These are phyloP conservation scores for Exidia glandulosa DNA, from an alignment of 768 basidiomycete species.

Conservation along the genomic window DNA sequence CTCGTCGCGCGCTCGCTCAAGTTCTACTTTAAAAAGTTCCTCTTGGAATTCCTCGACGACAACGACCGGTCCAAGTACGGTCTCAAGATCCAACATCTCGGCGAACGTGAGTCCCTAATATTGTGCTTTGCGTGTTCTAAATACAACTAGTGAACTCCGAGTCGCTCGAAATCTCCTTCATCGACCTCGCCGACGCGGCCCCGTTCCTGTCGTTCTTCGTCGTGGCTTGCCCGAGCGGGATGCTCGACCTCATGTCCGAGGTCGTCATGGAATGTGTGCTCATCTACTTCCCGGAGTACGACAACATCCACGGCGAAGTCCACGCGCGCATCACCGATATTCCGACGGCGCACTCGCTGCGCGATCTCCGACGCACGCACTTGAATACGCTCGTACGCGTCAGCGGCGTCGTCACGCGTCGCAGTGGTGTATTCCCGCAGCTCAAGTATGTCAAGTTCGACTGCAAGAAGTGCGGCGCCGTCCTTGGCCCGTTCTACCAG, in stretches of 20 bases:
- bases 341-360: constrained; percentile 78
- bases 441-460: constrained; percentile 99
- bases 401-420: constrained; percentile 88
- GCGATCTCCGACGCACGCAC: constrained; percentile 85
- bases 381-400: constrained; percentile 94
- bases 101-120: constrained; percentile 60
- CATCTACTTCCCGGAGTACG: constrained; percentile 91
- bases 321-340: constrained; percentile 95
- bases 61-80: constrained; percentile 88
- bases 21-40: constrained; percentile 87
- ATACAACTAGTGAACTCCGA: constrained; percentile 76
- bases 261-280: constrained; percentile 91
- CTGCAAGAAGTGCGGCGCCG: constrained; percentile 88
- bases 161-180: constrained; percentile 93
- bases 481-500: constrained; percentile 95
- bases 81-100: constrained; percentile 81
- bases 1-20: constrained; percentile 83
- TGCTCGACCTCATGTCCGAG: constrained; percentile 91
- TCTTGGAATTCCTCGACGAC: constrained; percentile 94
- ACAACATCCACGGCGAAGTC: constrained; percentile 94
- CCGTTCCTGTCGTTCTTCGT: constrained; percentile 96
- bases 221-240: constrained; percentile 84
- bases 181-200: constrained; percentile 87
- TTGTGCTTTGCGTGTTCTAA: not conserved
- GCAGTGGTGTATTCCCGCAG: constrained; percentile 97